phyloP scores from a whole-genome alignment of 306 rosid species.

The Elaeagnus macrophylla region DNA sequence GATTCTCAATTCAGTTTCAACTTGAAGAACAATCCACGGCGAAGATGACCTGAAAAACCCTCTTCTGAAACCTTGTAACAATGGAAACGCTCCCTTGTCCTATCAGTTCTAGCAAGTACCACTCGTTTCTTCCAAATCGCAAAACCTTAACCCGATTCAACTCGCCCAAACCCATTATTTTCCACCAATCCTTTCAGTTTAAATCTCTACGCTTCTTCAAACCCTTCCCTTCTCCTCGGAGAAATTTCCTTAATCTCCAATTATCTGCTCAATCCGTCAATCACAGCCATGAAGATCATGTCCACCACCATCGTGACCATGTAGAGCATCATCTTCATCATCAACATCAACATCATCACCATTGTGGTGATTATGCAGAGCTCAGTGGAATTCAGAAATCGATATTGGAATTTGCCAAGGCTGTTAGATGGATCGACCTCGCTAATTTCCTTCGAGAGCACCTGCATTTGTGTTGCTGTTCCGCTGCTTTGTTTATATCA shows the following conservation, averaged over 20 bases:
- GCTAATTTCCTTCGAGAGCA: conserved; percentile 73
- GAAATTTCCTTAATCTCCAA: conserved; percentile 24
- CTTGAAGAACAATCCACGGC: background rate
- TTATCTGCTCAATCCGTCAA: conserved; percentile 30
- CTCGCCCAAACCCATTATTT: conserved; percentile 22
- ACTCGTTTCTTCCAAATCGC: conserved; percentile 21
- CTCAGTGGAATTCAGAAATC: conserved; percentile 57
- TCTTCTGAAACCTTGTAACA: background rate
- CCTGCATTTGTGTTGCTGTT: conserved; percentile 70
- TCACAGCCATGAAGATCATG: conserved; percentile 17
- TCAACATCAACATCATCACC: conserved; percentile 26
- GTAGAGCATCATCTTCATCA: conserved; percentile 11
- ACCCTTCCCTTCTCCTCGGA: conserved; percentile 19
- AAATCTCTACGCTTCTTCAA: conserved; percentile 20
- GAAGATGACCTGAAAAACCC: background rate
- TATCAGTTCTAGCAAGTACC: conserved; percentile 27
- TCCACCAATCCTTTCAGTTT: conserved; percentile 17
- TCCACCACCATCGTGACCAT: conserved; percentile 4
- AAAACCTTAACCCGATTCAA: conserved; percentile 14
- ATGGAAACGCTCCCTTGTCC: conserved; percentile 49
- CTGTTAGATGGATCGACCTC: conserved; percentile 65
- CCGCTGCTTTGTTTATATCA: conserved; percentile 59
- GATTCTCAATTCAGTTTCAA: background rate
- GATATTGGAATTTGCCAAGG: conserved; percentile 59
- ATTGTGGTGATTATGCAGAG: conserved; percentile 25